Evolutionary conservation across 345 rosid genomes (phyloP), one percentile per base, ranked within the genome.

Genomic region (Ceriops decandra): DNA sequence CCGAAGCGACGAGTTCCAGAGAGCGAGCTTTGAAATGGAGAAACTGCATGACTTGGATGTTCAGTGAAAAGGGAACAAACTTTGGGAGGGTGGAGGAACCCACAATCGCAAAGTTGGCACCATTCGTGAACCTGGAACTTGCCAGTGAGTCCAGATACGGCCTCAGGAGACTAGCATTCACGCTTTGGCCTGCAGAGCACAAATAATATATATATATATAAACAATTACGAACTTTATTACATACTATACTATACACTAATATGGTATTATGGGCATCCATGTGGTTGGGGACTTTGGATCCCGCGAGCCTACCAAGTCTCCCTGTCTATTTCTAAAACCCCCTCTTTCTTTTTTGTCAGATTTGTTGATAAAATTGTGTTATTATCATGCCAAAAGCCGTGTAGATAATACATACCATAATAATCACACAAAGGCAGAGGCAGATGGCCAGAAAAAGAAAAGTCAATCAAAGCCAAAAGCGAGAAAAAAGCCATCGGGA

Each of bases 11-110:
- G 54, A 89, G 89, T 70, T 91, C 87, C 10, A 83, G 84, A 62
- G 80, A 62, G 61, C 87, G 85, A 5, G 91, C 72, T 80, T 84
- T 92, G 85, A 92, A 92, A 72, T 83, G 91, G 38, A 82, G 85
- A 57, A 92, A 92, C 83, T 92, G 96, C 98, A 88, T 85, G 62
- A 89, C 62, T 79, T 92, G 98, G 70, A 92, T 84, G 76, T 86
- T 83, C 78, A 89, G 76, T 1, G 88, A 82, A 52, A 92, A 92
- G 0, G 95, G 96, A 24, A 88, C 84, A 74, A 68, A 85, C 73
- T 84, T 88, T 2, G 96, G 98, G 56, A 89, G 92, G 31, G 95
- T 86, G 7, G 98, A 81, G 1, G 96, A 86, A 27, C 98, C 98
- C 72, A 83, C 92, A 0, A 89, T 66, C 0, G 96, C 96, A 68